Base-by-base conservation (phyloP, 2,329 filamentous ascomycete species). In the Pyrenochaeta sp. region DNA sequence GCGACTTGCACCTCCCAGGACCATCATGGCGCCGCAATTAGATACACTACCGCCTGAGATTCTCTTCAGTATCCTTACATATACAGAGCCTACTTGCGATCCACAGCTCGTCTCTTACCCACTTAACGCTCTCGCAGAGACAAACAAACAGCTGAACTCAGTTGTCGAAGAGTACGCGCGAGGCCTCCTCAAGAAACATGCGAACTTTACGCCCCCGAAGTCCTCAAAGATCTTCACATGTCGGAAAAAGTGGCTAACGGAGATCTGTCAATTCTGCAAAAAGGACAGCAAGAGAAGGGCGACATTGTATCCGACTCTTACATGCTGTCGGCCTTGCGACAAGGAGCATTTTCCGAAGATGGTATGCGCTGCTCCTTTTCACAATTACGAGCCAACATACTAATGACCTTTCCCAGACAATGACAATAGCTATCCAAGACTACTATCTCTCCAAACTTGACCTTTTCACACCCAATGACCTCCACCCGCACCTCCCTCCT, bases 151-250 rank as follows among this genome's bases (percentile, higher is more conserved):
- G 3, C 61, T 74, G 12, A 45, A 63, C 33, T 46, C 59, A 14
- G 45, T 64, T 3, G 63, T 66, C 7, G 72, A 74, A 54, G 71
- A 69, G 45, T 72, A 72, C 53, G 53, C 65, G 23, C 68, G 69
- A 41, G 53, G 50, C 30, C 60, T 69, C 2, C 61, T 74, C 21
- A 66, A 66, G 15, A 51, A 59, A 46, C 47, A 70, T 36, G 58
- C 59, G 15, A 58, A 61, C 14, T 54, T 66, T 12, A 58, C 55
- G 7, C 57, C 56, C 10, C 59, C 60, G 1, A 64, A 58, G 44
- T 56, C 45, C 2, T 44, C 51, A 6, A 63, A 61, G 18, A 53
- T 41, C 15, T 58, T 55, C 31, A 56, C 56, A 4, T 66, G 61
- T 36, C 61, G 71, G 6, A 56, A 49, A 29, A 67, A 60, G 52